phyloP scores from a whole-genome alignment of 1,284 basidiomycete species.

The Tylopilus sp. region DNA sequence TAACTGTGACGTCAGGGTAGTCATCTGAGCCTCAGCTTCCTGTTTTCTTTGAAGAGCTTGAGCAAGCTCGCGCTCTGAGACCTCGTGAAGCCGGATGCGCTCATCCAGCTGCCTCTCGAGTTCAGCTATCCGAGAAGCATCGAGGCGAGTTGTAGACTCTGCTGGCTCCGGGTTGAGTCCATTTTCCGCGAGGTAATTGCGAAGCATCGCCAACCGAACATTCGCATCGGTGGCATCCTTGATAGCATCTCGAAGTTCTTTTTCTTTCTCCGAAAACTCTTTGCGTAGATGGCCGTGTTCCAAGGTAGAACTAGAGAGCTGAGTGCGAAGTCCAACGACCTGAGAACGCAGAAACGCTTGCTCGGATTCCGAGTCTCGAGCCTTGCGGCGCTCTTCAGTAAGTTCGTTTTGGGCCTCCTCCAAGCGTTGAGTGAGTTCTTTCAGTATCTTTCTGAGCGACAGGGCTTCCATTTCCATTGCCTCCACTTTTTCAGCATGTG shows the following conservation, averaged over 20 bases:
- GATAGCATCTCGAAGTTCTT: constrained; percentile 61
- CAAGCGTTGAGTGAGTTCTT: constrained; percentile 69
- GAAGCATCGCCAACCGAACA: constrained; percentile 77
- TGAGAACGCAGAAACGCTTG: constrained; percentile 72
- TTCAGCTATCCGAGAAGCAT: constrained; percentile 56
- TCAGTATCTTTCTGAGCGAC: constrained; percentile 73
- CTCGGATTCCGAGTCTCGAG: constrained; percentile 68
- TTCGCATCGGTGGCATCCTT: constrained; percentile 72
- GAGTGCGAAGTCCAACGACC: constrained; percentile 72
- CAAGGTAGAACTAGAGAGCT: constrained; percentile 68
- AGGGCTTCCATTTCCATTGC: constrained; percentile 77
- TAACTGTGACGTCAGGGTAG: constrained; percentile 60
- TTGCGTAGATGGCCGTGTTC: constrained; percentile 74
- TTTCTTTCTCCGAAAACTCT: constrained; percentile 67
- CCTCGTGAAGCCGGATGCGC: constrained; percentile 67
- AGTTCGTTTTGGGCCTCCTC: constrained; percentile 71
- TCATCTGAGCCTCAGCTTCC: constrained; percentile 70
- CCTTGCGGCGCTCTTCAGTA: constrained; percentile 62
- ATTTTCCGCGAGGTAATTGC: constrained; percentile 86
- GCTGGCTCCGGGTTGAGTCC: constrained; percentile 77
- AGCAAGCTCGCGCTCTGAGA: constrained; percentile 67
- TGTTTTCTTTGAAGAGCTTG: constrained; percentile 60
- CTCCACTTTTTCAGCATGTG: constrained; percentile 76
- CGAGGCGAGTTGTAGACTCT: constrained; percentile 41
- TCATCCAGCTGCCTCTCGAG: constrained; percentile 76